Evolutionary conservation across 805 yeast genomes (phyloP).

Genomic region (Metschnikowia orientalis): DNA sequence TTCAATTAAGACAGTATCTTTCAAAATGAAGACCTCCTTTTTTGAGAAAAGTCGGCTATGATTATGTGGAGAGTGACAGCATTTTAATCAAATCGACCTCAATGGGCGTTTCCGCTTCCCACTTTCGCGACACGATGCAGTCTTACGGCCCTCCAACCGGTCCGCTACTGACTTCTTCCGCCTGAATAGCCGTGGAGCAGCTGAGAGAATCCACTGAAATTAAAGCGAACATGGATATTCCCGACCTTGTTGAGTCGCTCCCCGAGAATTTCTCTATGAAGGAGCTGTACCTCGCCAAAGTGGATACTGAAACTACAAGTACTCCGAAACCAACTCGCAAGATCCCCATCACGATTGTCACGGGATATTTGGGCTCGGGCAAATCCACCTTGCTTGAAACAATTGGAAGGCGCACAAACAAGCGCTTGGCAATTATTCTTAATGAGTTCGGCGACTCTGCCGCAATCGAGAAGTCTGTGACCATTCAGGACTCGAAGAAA

Average conservation of each 20-base stretch:
- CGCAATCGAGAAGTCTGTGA: slow-evolving; percentile 82
- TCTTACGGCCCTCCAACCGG: too few relatives aligned
- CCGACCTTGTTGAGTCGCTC: slow-evolving; percentile 32
- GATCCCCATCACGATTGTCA: slow-evolving; percentile 88
- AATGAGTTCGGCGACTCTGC: slow-evolving; percentile 92
- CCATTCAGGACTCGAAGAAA: slow-evolving; percentile 52
- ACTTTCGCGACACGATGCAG: too few relatives aligned
- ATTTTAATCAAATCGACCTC: too few relatives aligned
- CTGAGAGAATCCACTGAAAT: too few relatives aligned
- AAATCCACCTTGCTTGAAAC: slow-evolving; percentile 79
- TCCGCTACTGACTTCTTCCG: too few relatives aligned
- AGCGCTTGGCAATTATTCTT: slow-evolving; percentile 80
- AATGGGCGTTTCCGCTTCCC: too few relatives aligned
- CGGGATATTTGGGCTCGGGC: slow-evolving; percentile 95
- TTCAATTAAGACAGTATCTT: too few relatives aligned
- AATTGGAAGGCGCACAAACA: slow-evolving; percentile 65
- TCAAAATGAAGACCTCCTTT: too few relatives aligned
- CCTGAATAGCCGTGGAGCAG: too few relatives aligned
- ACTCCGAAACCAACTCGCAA: slow-evolving; percentile 22
- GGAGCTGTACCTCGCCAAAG: slow-evolving; percentile 15
- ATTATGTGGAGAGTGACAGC: too few relatives aligned
- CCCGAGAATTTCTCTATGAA: slow-evolving; percentile 16
- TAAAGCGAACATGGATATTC: slow-evolving; percentile 25
- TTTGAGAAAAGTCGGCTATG: too few relatives aligned
- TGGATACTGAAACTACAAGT: background rate